Conservation (phyloP, 2,329 filamentous ascomycete species). For the Cladosporium cucumerinum region DNA sequence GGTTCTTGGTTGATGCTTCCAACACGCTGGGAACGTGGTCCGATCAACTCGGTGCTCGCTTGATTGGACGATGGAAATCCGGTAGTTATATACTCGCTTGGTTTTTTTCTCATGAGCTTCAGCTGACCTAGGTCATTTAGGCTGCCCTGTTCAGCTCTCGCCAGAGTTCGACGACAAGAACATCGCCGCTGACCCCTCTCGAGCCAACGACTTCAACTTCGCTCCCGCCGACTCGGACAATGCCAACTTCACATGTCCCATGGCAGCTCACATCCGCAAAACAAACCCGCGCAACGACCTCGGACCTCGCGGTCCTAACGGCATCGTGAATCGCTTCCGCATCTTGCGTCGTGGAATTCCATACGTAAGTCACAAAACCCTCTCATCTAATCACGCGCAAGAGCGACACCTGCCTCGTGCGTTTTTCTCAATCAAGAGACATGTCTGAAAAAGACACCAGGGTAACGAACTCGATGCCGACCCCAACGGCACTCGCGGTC, state of each 20-base stretch:
- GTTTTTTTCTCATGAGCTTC: background rate
- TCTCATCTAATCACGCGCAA: background rate
- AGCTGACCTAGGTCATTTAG: slow-evolving; percentile 1
- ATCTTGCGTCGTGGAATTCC: slow-evolving; percentile 47
- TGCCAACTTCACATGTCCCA: slow-evolving; percentile 41
- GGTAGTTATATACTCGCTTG: slow-evolving; percentile 17
- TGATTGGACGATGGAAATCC: slow-evolving; percentile 46
- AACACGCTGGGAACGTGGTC: slow-evolving; percentile 27
- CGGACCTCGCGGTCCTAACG: slow-evolving; percentile 13
- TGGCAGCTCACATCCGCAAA: slow-evolving; percentile 49
- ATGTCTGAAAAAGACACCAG: background rate
- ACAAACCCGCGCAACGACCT: slow-evolving; percentile 44
- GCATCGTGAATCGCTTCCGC: slow-evolving; percentile 29
- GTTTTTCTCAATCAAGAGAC: background rate
- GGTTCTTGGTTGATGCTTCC: slow-evolving; percentile 37
- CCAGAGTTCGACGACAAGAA: slow-evolving; percentile 31
- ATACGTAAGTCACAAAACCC: slow-evolving; percentile 24
- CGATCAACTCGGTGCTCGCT: slow-evolving; percentile 42
- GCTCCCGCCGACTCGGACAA: slow-evolving; percentile 16
- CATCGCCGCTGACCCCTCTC: slow-evolving; percentile 31
- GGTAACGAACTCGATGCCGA: slow-evolving; percentile 33
- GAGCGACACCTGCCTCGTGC: background rate
- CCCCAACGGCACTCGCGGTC: slow-evolving; percentile 40
- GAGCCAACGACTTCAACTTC: slow-evolving; percentile 40
- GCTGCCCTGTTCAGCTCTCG: slow-evolving; percentile 23